phyloP scores from a whole-genome alignment of 257 asterid genomes.

The Anisodus acutangulus region DNA sequence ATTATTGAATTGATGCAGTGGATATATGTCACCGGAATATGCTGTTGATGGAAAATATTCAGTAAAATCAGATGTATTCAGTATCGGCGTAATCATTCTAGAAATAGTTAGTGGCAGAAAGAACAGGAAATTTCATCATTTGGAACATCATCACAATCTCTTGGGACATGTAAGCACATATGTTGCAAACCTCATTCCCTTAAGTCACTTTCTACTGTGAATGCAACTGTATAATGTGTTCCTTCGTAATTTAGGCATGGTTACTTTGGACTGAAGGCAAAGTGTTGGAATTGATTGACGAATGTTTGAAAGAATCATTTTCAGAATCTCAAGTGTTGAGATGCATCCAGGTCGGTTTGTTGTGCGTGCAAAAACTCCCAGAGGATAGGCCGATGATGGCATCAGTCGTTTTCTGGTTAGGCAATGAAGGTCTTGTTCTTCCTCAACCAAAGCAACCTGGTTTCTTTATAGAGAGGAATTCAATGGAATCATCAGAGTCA shows the following conservation, averaged over 20 bases:
- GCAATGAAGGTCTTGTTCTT: conserved; percentile 16
- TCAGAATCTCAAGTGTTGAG: conserved; percentile 28
- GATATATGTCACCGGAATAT: conserved; percentile 28
- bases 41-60: conserved; percentile 18
- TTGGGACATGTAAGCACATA: conserved; percentile 34
- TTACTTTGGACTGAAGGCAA: conserved; percentile 29
- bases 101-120: conserved; percentile 25
- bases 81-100: conserved; percentile 1
- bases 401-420: conserved; percentile 33
- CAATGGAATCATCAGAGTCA: not conserved
- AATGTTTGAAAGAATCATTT: not conserved
- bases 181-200: not conserved
- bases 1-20: conserved; percentile 19
- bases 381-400: conserved; percentile 40
- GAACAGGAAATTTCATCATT: conserved; percentile 30
- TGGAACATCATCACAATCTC: conserved; percentile 36
- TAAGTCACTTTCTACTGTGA: not conserved
- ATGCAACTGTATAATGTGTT: not conserved
- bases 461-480: conserved; percentile 28
- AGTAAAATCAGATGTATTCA: conserved; percentile 28
- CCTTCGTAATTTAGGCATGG: conserved; percentile 30
- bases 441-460: conserved; percentile 39
- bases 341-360: conserved; percentile 35
- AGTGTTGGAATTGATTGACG: conserved; percentile 26
- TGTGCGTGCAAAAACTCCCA: conserved; percentile 34